These are phyloP conservation scores for Bryoerythrophyllum caledonicum DNA, from an alignment of 225 moss, liverwort and hornwort species.

Conservation along the genomic window DNA sequence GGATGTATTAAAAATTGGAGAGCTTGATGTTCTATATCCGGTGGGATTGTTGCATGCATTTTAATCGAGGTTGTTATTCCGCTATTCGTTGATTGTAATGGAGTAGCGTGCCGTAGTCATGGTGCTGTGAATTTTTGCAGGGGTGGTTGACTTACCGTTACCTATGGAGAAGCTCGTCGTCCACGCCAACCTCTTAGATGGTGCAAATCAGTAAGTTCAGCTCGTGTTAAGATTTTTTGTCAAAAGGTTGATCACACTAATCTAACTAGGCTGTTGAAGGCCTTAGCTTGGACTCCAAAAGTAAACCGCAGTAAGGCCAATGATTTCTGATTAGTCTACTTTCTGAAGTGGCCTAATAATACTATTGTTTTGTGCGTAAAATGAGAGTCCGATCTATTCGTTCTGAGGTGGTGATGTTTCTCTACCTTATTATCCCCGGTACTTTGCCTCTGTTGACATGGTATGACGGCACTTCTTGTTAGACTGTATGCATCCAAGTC, in stretches of 20 bases:
- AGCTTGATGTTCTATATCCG: background rate
- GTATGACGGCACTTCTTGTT: background rate
- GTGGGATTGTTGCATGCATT: background rate
- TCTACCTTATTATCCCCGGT: background rate
- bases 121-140: conserved; percentile 26
- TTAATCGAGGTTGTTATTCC: background rate
- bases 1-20: background rate
- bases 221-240: too few relatives aligned
- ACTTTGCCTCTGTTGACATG: conserved; percentile 7
- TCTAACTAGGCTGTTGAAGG: background rate
- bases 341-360: background rate
- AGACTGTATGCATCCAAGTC: background rate
- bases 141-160: conserved; percentile 36
- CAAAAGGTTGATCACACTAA: background rate
- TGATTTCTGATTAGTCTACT: background rate
- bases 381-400: background rate
- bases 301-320: background rate
- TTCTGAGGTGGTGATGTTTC: background rate
- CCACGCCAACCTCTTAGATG: conserved; percentile 38
- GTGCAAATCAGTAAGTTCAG: conserved; percentile 37
- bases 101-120: conserved; percentile 2
- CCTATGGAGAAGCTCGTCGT: conserved; percentile 48
- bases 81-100: background rate
- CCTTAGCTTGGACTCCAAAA: background rate
- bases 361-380: background rate